Percentiles rank a stretch among this genome's conserved stretches.
These are phyloP conservation scores for Gonapodya sp. DNA, from an alignment of 192 early-diverging fungal species.

Conservation along the genomic window DNA sequence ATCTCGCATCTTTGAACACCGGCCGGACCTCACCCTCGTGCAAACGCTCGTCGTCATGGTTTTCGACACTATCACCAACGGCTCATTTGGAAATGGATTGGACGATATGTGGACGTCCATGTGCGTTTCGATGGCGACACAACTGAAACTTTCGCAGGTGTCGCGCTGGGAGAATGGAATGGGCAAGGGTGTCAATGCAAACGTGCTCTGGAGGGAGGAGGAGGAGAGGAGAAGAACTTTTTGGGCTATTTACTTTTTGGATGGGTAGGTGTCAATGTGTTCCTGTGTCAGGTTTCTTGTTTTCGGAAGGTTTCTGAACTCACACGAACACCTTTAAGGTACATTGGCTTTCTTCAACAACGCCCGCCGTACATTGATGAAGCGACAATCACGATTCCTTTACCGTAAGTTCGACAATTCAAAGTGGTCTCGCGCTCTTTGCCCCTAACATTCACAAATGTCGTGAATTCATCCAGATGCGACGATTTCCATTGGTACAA, in stretches of 20 bases:
- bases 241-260: neutral
- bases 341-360: neutral
- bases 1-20: neutral
- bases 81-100: neutral
- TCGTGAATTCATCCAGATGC: too few relatives aligned
- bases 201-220: neutral
- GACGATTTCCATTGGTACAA: neutral
- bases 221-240: neutral
- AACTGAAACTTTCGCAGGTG: neutral
- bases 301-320: neutral
- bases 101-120: conserved; percentile 3
- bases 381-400: neutral
- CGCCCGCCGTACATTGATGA: neutral
- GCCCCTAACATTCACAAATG: too few relatives aligned
- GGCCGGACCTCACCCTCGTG: neutral
- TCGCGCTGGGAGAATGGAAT: neutral
- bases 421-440: too few relatives aligned
- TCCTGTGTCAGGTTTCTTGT: neutral
- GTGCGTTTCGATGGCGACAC: neutral
- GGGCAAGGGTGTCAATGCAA: neutral
- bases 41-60: neutral
- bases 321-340: neutral
- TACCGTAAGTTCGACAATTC: neutral
- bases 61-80: neutral
- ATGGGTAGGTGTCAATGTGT: neutral